Percentiles rank a stretch among this genome's conserved stretches.
phyloP scores from a whole-genome alignment of 164 flowering plant species.

The Warburgia ugandensis region DNA sequence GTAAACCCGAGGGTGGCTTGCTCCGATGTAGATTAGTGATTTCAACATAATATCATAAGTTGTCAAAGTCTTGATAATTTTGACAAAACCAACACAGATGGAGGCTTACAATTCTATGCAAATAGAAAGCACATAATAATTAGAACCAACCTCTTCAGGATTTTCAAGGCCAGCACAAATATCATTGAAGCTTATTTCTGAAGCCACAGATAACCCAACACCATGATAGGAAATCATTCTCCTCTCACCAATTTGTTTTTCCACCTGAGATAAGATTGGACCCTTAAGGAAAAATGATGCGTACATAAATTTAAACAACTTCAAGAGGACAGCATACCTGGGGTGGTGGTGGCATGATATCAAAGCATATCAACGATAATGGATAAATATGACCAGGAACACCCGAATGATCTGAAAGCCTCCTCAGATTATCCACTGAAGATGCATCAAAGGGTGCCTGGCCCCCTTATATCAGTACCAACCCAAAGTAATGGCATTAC shows the following conservation, averaged over 20 bases:
- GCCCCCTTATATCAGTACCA: slow-evolving; percentile 30
- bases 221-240: slow-evolving; percentile 74
- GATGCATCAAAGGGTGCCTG: slow-evolving; percentile 93
- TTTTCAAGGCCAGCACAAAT: slow-evolving; percentile 28
- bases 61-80: not conserved
- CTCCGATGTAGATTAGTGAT: too few species aligned
- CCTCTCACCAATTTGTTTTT: slow-evolving; percentile 87
- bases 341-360: slow-evolving; percentile 93
- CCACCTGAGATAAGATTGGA: slow-evolving; percentile 47
- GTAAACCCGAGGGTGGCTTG: too few species aligned
- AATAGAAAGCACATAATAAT: too few species aligned
- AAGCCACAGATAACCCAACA: slow-evolving; percentile 65
- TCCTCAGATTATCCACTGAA: slow-evolving; percentile 84
- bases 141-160: slow-evolving; percentile 59
- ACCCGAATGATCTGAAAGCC: slow-evolving; percentile 78
- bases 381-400: slow-evolving; percentile 81
- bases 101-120: too few species aligned
- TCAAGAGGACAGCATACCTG: slow-evolving; percentile 35
- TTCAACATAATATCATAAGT: too few species aligned
- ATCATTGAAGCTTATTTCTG: slow-evolving; percentile 46
- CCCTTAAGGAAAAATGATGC: too few species aligned
- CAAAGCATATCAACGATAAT: slow-evolving; percentile 61
- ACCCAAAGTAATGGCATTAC: slow-evolving; percentile 8
- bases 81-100: not conserved
- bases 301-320: not conserved